Evolutionary conservation across 495 filamentous ascomycete species (phyloP).

Genomic region (Stereocaulon alpinum): DNA sequence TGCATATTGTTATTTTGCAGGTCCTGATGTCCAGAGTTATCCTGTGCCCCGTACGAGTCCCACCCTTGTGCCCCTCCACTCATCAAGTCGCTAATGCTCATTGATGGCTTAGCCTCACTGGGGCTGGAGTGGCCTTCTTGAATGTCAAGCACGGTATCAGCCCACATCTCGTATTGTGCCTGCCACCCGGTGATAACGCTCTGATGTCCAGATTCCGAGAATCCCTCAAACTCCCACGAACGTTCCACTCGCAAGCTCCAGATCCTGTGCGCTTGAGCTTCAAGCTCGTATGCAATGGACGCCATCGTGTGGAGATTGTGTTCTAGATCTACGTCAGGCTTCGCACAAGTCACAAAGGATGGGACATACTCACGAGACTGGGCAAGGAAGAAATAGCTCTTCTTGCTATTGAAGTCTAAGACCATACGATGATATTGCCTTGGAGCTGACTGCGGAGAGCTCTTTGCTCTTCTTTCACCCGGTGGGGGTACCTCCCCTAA

Average conservation of each 20-base stretch:
- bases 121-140: conserved; percentile 3
- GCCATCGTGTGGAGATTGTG: neutral
- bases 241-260: conserved; percentile 5
- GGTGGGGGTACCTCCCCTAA: neutral
- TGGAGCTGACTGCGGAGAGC: conserved; percentile 1
- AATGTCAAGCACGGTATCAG: conserved; percentile 8
- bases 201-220: conserved; percentile 1
- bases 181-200: conserved; percentile 1
- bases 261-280: conserved; percentile 4
- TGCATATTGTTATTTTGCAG: neutral
- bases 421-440: conserved; percentile 9
- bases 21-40: neutral
- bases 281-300: conserved; percentile 7
- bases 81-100: neutral
- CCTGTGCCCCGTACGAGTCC: conserved; percentile 1
- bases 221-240: conserved; percentile 9
- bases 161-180: conserved; percentile 8
- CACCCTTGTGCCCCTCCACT: neutral
- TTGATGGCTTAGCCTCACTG: neutral
- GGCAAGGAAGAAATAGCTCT: neutral
- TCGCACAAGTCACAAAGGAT: too few species aligned
- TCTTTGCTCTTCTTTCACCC: neutral
- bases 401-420: conserved; percentile 1
- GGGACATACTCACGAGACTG: neutral
- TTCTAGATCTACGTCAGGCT: neutral